Evolutionary conservation across 352 stramenopile genomes (phyloP), one percentile per base, ranked within the genome.

Genomic region (Phytopythium cucurbitacearum): DNA sequence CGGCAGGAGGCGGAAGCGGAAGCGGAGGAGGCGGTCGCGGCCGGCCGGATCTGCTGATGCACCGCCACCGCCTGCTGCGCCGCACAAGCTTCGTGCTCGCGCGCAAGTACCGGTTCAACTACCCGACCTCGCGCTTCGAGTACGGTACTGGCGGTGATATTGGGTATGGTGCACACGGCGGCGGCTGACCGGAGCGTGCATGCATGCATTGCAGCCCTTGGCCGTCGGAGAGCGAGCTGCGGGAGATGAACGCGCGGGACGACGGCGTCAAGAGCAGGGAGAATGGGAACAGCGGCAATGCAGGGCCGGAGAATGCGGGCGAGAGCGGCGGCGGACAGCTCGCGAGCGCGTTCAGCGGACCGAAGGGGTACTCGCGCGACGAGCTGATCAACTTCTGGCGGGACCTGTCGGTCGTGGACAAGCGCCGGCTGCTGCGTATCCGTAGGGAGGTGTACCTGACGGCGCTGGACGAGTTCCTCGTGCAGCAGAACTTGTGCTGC

Each of bases 361-460:
- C 74, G 44, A 83, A 71, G 33, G 73, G 76, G 9, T 90, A 80
- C 63, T 78, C 80, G 39, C 71, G 74, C 37, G 80, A 89, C 15
- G 80, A 91, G 58, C 72, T 91, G 5, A 71, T 91, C 51, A 91
- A 91, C 53, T 91, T 88, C 48, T 91, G 80, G 80, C 83, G 83
- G 45, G 80, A 91, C 37, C 49, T 91, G 39, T 70, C 80, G 16
- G 52, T 83, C 2, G 70, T 85, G 8, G 69, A 76, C 47, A 91
- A 91, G 62, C 65, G 77, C 38, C 57, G 73, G 48, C 53, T 91
- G 60, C 66, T 91, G 54, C 76, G 80, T 16, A 91, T 91, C 61
- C 78, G 79, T 21, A 76, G 80, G 12, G 76, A 89, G 49, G 69
- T 80, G 33, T 91, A 87, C 51, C 54, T 91, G 44, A 75, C 71